Conservation (phyloP, 768 basidiomycete species). For the Leucogyrophana mollusca region DNA sequence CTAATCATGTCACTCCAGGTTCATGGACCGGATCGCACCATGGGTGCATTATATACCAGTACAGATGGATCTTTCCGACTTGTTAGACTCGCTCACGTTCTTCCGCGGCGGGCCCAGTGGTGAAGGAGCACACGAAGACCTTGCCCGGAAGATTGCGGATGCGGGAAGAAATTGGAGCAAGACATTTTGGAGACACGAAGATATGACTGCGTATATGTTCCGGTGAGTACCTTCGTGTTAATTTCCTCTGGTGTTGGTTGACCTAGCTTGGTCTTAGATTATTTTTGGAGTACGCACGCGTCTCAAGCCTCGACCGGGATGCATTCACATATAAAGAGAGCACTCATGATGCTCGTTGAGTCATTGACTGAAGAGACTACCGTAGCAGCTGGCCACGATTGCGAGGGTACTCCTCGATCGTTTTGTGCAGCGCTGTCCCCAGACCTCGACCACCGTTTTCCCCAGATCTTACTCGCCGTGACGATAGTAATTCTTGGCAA, state of each 20-base stretch:
- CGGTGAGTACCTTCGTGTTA: slow-evolving; percentile 36
- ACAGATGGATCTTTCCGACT: slow-evolving; percentile 60
- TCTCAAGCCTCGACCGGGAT: slow-evolving; percentile 45
- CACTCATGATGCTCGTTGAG: too few relatives aligned
- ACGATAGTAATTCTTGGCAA: too few relatives aligned
- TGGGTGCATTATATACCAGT: slow-evolving; percentile 80
- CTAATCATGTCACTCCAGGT: slow-evolving; percentile 36
- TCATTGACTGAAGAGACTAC: too few relatives aligned
- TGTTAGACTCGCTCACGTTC: slow-evolving; percentile 72
- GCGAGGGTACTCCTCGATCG: too few relatives aligned
- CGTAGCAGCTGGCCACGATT: too few relatives aligned
- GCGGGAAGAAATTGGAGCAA: slow-evolving; percentile 58
- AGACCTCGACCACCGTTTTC: too few relatives aligned
- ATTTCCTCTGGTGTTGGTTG: neutral
- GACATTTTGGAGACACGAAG: slow-evolving; percentile 58
- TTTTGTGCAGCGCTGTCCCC: too few relatives aligned
- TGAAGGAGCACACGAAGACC: slow-evolving; percentile 56
- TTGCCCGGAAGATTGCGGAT: slow-evolving; percentile 55
- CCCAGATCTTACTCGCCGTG: too few relatives aligned
- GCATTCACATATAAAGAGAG: slow-evolving; percentile 33
- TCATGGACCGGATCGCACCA: slow-evolving; percentile 52
- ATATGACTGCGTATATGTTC: slow-evolving; percentile 58
- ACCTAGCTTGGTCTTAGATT: slow-evolving; percentile 29
- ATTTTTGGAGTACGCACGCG: slow-evolving; percentile 49
- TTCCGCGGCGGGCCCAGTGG: slow-evolving; percentile 65